Evolutionary conservation across 2,329 filamentous ascomycete species (phyloP), one percentile per base, ranked within the genome.

Genomic region (Karstenula rhodostoma): DNA sequence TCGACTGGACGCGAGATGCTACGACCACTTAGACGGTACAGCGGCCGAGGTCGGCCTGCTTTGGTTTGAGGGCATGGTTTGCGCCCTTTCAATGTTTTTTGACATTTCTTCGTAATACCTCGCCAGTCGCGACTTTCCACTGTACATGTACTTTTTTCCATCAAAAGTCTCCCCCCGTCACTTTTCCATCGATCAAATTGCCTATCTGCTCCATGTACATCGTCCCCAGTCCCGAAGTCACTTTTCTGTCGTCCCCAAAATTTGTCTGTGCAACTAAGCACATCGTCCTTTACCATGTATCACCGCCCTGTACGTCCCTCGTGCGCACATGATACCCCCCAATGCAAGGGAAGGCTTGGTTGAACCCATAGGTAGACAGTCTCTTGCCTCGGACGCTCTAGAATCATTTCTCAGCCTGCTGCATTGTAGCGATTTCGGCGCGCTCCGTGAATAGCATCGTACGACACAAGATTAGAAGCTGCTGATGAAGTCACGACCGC

Each of bases 1-100:
- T 17, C 13, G 32, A 46, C 12, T 55, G 40, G 17, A 46, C 23
- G 22, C 27, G 51, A 25, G 44, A 19, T 42, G 50, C 33, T 19
- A 53, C 51, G 51, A 54, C n/a, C 33, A 54, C 22, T 19, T 55
- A 55, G 52, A 55, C 42, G 42, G 42, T 35, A 44, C 29, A 27
- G 42, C 44, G 42, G 52, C 42, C 35, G 33, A 10, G 4, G 27
- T 13, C 43, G n/a, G 35, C 22, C 37, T 25, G 32, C 17, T 25
- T 17, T 35, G 48, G 23, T 54, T 32, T 44, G 42, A 10, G 37
- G 49, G 13, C 49, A 29, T 22, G 49, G 12, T 27, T 32, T 33
- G 22, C 13, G 37, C n/a, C 19, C 25, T 17, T 43, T 44, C 23
- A 4, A 54, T 32, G 6, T 35, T 35, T 35, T 55, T 27, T 46